A percentile compares a stretch with the other conserved stretches of the same genome.
phyloP scores from a whole-genome alignment of 257 asterid genomes.

The Leptodermis oblonga region DNA sequence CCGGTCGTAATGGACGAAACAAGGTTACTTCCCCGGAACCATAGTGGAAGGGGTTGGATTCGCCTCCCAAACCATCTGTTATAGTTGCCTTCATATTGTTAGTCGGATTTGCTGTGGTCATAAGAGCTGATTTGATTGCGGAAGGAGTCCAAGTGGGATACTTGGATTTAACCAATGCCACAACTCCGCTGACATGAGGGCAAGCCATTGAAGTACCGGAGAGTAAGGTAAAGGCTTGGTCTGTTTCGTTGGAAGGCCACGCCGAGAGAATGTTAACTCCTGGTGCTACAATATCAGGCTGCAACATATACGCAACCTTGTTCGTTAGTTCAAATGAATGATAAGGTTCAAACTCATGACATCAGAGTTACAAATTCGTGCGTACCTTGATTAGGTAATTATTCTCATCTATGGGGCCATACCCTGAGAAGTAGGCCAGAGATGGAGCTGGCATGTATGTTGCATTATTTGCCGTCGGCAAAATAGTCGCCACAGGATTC shows the following conservation, averaged over 20 bases:
- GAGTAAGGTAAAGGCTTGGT: constrained; percentile 36
- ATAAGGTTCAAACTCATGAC: too few relatives aligned
- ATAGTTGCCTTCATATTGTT: constrained; percentile 50
- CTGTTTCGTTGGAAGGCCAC: constrained; percentile 47
- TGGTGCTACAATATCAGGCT: constrained; percentile 89
- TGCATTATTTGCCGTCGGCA: constrained; percentile 31
- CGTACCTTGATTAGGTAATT: constrained; percentile 70
- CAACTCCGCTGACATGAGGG: constrained; percentile 75
- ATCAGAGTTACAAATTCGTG: too few relatives aligned
- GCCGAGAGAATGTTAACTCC: constrained; percentile 85
- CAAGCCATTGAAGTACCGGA: constrained; percentile 94
- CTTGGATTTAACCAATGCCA: constrained; percentile 54
- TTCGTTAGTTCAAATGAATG: background rate
- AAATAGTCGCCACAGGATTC: constrained; percentile 58
- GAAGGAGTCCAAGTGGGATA: constrained; percentile 64
- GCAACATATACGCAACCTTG: background rate
- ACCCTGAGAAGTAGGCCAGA: too few relatives aligned
- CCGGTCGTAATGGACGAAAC: constrained; percentile 58
- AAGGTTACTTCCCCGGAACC: constrained; percentile 78
- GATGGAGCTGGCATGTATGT: constrained; percentile 61
- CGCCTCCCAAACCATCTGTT: constrained; percentile 42
- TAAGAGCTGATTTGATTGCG: constrained; percentile 73
- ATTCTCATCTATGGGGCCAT: constrained; percentile 51
- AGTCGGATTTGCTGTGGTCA: constrained; percentile 74
- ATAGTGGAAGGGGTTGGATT: constrained; percentile 57